Evolutionary conservation across 495 filamentous ascomycete genomes (phyloP).

Genomic region (Aspergillus avenaceus): DNA sequence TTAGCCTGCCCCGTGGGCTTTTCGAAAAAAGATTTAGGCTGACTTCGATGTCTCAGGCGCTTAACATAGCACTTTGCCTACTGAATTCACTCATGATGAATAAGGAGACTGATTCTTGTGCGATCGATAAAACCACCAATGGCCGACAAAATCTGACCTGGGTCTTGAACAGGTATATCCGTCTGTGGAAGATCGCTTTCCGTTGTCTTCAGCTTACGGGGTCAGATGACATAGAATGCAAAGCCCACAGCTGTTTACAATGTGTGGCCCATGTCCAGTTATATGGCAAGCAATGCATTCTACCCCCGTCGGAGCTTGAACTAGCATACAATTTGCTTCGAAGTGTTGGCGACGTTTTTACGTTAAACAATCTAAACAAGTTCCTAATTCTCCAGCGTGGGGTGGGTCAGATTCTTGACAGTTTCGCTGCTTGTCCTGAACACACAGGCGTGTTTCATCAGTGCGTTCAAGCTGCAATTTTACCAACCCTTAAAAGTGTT

Average conservation of each 20-base stretch:
- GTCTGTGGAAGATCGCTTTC: constrained; percentile 29
- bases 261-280: constrained; percentile 20
- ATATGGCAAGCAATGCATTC: constrained; percentile 11
- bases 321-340: constrained; percentile 26
- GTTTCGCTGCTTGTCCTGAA: constrained; percentile 6
- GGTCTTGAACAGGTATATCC: constrained; percentile 33
- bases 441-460: constrained; percentile 8
- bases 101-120: neutral
- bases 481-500: constrained; percentile 24
- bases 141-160: constrained; percentile 32
- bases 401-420: constrained; percentile 26
- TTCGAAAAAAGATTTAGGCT: constrained; percentile 21
- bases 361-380: constrained; percentile 11
- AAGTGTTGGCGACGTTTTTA: constrained; percentile 26
- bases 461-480: constrained; percentile 18
- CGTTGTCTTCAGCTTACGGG: constrained; percentile 21
- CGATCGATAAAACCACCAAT: constrained; percentile 10
- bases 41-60: constrained; percentile 21
- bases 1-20: constrained; percentile 27
- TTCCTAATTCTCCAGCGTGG: constrained; percentile 22
- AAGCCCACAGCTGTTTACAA: constrained; percentile 17
- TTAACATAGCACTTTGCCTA: constrained; percentile 21
- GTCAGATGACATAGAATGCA: constrained; percentile 10
- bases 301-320: constrained; percentile 21
- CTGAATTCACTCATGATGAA: constrained; percentile 28